These are phyloP conservation scores for Hyaloscypha hepaticicola DNA, from an alignment of 495 filamentous ascomycete genomes.

Conservation along the genomic window DNA sequence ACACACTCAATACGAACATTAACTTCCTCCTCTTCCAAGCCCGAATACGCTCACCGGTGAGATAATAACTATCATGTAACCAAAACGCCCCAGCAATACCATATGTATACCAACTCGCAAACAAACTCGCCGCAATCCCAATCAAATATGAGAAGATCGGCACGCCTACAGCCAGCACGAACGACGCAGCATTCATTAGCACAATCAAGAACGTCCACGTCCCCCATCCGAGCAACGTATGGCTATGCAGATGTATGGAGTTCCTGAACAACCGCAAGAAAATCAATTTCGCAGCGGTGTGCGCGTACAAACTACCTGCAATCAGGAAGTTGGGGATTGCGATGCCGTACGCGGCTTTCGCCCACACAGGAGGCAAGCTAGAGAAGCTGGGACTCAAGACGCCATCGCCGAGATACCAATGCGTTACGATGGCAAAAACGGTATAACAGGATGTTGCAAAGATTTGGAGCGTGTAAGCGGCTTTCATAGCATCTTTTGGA, in stretches of 20 bases:
- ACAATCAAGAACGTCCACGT: not conserved
- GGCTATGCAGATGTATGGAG: not conserved
- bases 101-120: conserved; percentile 8
- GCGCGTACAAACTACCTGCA: not conserved
- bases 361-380: not conserved
- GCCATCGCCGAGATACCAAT: conserved; percentile 58
- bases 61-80: conserved; percentile 1
- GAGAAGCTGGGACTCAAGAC: conserved; percentile 49
- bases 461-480: conserved; percentile 56
- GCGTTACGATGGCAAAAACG: conserved; percentile 60
- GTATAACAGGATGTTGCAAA: conserved; percentile 59
- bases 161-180: not conserved
- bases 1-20: not conserved
- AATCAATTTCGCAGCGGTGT: not conserved
- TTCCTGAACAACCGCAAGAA: not conserved
- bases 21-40: not conserved
- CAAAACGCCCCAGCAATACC: conserved; percentile 1
- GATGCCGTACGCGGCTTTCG: not conserved
- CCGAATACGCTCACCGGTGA: not conserved
- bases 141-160: conserved; percentile 4
- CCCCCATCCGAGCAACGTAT: not conserved
- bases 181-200: not conserved
- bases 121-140: conserved; percentile 1
- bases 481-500: conserved; percentile 49
- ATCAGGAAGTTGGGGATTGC: conserved; percentile 4